Base-by-base conservation (phyloP, 2,329 filamentous ascomycete genomes). In the Colletotrichum liriopes region DNA sequence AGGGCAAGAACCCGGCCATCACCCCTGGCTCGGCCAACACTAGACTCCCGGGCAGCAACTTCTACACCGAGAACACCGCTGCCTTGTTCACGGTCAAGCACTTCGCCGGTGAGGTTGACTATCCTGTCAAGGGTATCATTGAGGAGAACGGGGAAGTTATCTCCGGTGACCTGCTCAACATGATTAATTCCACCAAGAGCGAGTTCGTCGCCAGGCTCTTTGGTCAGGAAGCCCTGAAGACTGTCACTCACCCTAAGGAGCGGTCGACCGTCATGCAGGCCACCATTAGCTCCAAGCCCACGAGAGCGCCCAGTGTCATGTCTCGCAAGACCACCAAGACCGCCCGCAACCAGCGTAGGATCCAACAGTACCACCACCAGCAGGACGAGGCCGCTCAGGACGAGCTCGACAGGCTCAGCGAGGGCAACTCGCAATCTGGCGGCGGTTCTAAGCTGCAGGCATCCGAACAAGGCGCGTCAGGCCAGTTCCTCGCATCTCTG, bases 131-230 rank as follows among this genome's bases (percentile, higher is more conserved):
- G 77, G 94, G 94, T 6, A 85, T 99, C 29, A 89, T 98, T 3
- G 96, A 99, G 81, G 95, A 98, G 83, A 99, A 99, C 76, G 94
- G 95, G 65, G 96, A 99, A 81, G 91, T 98, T 74, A 96, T 99
- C 74, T 98, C 95, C 5, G 96, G 95, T 35, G 96, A 99, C 81
- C 86, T 99, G 77, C 94, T 99, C 88, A 98, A 97, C 82, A 88
- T 99, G 77, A 93, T 99, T 83, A 94, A 93, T 77, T 91, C 91
- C 5, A 96, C 94, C 71, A 95, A 94, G 83, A 98, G 93, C 80
- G 90, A 94, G 51, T 99, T 99, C 77, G 91, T 99, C 20, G 87
- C 92, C 41, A 93, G 95, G 61, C 90, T 99, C 1, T 98, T 99
- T 77, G 96, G 95, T n/a, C 96, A 98, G 81, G 95, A 98, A 79